Evolutionary conservation across 495 filamentous ascomycete species (phyloP).

Genomic region (Aspergillus funiculosus): DNA sequence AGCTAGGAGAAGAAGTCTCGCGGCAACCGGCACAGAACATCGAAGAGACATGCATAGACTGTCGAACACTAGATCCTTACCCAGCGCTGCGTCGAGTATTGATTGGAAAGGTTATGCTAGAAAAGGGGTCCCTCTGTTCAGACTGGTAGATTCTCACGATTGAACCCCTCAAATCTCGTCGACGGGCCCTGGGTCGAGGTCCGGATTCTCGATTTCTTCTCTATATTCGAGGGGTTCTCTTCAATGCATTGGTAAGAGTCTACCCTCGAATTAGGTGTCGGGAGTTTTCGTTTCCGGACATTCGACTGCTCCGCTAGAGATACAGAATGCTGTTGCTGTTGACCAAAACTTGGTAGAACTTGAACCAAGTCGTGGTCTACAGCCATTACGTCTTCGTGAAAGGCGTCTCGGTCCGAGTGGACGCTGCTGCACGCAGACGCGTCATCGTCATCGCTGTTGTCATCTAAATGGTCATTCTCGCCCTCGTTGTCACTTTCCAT

Average conservation of each 20-base stretch:
- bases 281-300: conserved; percentile 28
- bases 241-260: not conserved
- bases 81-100: not conserved
- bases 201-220: conserved; percentile 13
- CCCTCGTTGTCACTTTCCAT: conserved; percentile 1
- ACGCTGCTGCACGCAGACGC: conserved; percentile 9
- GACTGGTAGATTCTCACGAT: not conserved
- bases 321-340: not conserved
- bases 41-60: too few species aligned
- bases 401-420: conserved; percentile 7
- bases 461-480: conserved; percentile 6
- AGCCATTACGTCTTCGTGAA: conserved; percentile 8
- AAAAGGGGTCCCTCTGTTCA: too few species aligned
- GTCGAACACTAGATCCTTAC: too few species aligned
- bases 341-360: not conserved
- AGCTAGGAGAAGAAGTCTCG: too few species aligned
- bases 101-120: too few species aligned
- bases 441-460: conserved; percentile 11
- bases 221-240: not conserved
- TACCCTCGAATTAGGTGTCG: not conserved
- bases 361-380: not conserved
- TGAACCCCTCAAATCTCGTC: not conserved
- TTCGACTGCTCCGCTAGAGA: not conserved
- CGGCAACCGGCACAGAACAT: too few species aligned
- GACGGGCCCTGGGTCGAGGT: not conserved